Conservation (phyloP, 1,139 yeast species). For the Saccharomyces hybrid region DNA sequence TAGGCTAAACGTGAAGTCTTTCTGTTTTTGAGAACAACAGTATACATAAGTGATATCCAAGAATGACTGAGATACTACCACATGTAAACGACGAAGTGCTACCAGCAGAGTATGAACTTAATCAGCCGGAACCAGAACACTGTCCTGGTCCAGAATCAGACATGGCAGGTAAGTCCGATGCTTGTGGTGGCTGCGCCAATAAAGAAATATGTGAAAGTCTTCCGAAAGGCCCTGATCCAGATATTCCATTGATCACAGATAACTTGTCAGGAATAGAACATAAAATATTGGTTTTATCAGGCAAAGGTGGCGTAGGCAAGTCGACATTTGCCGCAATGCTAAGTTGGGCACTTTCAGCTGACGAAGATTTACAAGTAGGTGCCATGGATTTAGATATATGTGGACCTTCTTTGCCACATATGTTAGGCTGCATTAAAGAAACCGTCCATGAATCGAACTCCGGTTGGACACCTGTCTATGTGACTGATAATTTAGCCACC, state of each 20-base stretch:
- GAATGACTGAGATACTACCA: conserved; percentile 16
- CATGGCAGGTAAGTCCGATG: conserved; percentile 86
- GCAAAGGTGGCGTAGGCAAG: conserved; percentile 98
- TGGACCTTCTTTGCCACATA: conserved; percentile 93
- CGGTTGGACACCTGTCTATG: conserved; percentile 97
- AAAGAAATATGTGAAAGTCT: conserved; percentile 79
- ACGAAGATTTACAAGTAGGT: conserved; percentile 80
- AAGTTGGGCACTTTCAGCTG: conserved; percentile 92
- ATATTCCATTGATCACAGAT: conserved; percentile 67
- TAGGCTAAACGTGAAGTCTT: background rate
- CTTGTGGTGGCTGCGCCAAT: conserved; percentile 93
- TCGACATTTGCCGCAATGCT: conserved; percentile 93
- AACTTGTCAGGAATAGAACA: conserved; percentile 66
- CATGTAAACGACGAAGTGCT: conserved; percentile 12
- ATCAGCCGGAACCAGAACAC: conserved; percentile 76
- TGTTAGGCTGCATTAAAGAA: conserved; percentile 90
- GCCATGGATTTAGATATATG: conserved; percentile 97
- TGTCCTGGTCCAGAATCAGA: conserved; percentile 98
- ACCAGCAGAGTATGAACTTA: conserved; percentile 27
- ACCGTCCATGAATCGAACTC: conserved; percentile 79
- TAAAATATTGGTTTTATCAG: conserved; percentile 79
- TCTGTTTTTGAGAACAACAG: background rate
- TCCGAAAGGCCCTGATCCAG: conserved; percentile 96
- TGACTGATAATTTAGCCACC: conserved; percentile 87
- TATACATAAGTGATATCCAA: background rate